Evolutionary conservation across 371 early-diverging fungal genomes (phyloP).

Genomic region (Rhizopus delemar): DNA sequence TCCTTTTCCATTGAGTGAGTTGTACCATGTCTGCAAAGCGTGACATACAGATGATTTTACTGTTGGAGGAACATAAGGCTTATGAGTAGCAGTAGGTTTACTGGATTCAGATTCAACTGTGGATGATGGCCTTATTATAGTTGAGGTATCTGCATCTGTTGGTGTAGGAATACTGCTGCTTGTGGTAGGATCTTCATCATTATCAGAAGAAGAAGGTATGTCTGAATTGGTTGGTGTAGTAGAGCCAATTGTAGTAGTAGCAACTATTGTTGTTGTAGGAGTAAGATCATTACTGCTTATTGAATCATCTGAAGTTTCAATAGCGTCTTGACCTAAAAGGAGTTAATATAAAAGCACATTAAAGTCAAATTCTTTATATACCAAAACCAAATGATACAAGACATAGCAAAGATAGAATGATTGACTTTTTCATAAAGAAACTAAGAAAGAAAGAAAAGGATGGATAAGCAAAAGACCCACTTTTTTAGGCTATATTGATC

Average conservation of each 20-base stretch:
- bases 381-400: neutral
- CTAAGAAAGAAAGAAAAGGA: neutral
- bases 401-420: neutral
- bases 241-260: neutral
- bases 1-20: slow-evolving; percentile 31
- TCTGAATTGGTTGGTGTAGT: neutral
- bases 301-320: neutral
- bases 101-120: neutral
- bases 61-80: neutral
- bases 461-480: neutral
- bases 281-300: neutral
- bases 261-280: neutral
- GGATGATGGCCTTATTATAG: neutral
- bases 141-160: neutral
- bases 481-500: neutral
- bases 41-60: slow-evolving; percentile 28
- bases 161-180: neutral
- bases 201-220: neutral
- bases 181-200: neutral
- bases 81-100: neutral
- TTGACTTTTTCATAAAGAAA: slow-evolving; percentile 8
- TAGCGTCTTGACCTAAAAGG: neutral
- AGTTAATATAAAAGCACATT: neutral
- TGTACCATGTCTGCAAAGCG: slow-evolving; percentile 38
- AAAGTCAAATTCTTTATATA: neutral